Evolutionary conservation across 1,284 basidiomycete species (phyloP).

Genomic region (Rhodotorula sp.): DNA sequence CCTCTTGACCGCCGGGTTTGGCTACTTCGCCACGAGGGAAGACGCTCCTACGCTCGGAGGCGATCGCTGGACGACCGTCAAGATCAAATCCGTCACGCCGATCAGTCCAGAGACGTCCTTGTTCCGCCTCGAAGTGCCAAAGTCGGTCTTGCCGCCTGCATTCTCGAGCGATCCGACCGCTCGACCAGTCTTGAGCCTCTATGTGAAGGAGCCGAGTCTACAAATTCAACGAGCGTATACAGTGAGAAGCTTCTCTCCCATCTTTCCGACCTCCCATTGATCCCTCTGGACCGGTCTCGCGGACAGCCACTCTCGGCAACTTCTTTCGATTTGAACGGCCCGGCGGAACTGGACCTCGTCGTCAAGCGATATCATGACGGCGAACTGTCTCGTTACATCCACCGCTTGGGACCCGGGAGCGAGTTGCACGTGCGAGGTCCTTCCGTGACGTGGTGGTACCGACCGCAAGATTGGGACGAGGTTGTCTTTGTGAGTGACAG

Average conservation of each 20-base stretch:
- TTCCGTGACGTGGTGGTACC: constrained; percentile 67
- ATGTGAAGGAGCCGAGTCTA: constrained; percentile 78
- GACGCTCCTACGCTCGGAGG: constrained; percentile 53
- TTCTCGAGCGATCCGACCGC: constrained; percentile 16
- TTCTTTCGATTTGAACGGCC: constrained; percentile 62
- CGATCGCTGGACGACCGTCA: constrained; percentile 63
- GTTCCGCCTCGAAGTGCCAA: constrained; percentile 61
- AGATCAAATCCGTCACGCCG: constrained; percentile 57
- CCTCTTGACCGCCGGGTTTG: background rate
- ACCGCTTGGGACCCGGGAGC: constrained; percentile 66
- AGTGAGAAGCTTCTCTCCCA: background rate
- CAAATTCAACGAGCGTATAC: constrained; percentile 86
- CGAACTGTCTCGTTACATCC: constrained; percentile 77
- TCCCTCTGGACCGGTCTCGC: no score
- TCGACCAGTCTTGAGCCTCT: constrained; percentile 65
- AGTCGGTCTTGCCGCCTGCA: constrained; percentile 49
- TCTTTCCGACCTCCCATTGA: constrained; percentile 45
- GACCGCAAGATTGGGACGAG: constrained; percentile 65
- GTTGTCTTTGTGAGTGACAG: constrained; percentile 64
- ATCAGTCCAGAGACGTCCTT: constrained; percentile 61
- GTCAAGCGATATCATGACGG: constrained; percentile 62
- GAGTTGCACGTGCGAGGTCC: constrained; percentile 73
- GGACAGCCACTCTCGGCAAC: constrained; percentile 62
- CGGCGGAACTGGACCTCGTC: constrained; percentile 37
- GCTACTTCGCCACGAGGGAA: background rate